These are phyloP conservation scores for Dichotomopilus funicola DNA, from an alignment of 2,329 filamentous ascomycete genomes.

Conservation along the genomic window DNA sequence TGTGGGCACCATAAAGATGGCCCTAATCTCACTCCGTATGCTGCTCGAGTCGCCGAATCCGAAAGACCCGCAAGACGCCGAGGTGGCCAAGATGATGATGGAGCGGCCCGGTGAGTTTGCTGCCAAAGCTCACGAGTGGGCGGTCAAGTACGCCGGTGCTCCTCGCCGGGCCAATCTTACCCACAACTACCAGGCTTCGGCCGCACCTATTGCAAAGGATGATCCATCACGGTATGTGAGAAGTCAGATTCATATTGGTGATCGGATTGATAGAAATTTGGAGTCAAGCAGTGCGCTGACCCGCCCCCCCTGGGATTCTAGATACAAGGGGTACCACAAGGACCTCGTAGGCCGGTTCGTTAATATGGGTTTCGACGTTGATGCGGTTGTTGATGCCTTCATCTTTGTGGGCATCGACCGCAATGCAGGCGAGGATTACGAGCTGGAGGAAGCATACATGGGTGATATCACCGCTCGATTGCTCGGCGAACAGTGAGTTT, in stretches of 20 bases:
- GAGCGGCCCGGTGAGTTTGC: conserved; percentile 72
- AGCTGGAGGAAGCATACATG: conserved; percentile 84
- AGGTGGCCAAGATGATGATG: conserved; percentile 87
- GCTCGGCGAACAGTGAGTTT: conserved; percentile 57
- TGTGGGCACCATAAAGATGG: conserved; percentile 92
- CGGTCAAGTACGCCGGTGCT: conserved; percentile 74
- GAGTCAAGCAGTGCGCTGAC: background rate
- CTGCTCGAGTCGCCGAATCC: conserved; percentile 91
- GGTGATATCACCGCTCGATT: conserved; percentile 82
- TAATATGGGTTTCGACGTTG: conserved; percentile 85
- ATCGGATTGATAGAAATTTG: background rate
- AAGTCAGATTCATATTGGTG: no score
- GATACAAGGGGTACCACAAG: conserved; percentile 83
- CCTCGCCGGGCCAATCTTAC: conserved; percentile 41
- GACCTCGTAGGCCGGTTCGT: conserved; percentile 77
- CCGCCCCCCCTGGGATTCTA: conserved; percentile 29
- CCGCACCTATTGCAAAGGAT: conserved; percentile 33
- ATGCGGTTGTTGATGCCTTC: conserved; percentile 80
- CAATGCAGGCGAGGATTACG: conserved; percentile 71
- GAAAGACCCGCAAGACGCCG: conserved; percentile 92
- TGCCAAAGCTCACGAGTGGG: conserved; percentile 82
- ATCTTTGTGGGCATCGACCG: conserved; percentile 73
- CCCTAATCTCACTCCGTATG: conserved; percentile 85
- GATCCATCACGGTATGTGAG: conserved; percentile 16
- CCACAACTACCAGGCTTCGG: conserved; percentile 39